Evolutionary conservation across 768 basidiomycete species (phyloP).

Genomic region (Hysterangium stoloniferum): DNA sequence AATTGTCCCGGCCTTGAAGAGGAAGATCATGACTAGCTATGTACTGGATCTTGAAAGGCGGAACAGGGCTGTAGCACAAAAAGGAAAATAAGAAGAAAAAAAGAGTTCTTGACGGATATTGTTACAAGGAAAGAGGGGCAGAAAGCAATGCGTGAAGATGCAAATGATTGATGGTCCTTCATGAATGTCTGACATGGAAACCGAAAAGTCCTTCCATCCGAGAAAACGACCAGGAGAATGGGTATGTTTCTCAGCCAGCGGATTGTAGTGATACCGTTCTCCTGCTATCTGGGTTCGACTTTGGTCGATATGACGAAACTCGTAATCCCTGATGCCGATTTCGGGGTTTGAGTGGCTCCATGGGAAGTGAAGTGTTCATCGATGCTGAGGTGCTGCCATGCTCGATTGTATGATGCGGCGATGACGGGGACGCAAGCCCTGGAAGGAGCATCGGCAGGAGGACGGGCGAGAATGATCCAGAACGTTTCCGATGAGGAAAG

Average conservation of each 20-base stretch:
- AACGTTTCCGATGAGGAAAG: slow-evolving; percentile 35
- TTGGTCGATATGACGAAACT: slow-evolving; percentile 7
- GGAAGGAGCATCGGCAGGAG: slow-evolving; percentile 59
- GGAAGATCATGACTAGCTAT: slow-evolving; percentile 64
- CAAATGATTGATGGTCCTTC: neutral
- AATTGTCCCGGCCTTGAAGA: slow-evolving; percentile 73
- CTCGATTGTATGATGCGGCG: too few species aligned
- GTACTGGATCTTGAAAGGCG: neutral
- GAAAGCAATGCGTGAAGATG: neutral
- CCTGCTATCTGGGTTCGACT: neutral
- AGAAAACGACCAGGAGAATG: neutral
- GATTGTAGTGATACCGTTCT: neutral
- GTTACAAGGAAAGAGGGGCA: neutral
- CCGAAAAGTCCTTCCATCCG: too few species aligned
- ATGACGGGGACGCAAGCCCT: neutral
- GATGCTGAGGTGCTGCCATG: neutral
- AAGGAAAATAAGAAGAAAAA: too few species aligned
- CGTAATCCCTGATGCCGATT: slow-evolving; percentile 4
- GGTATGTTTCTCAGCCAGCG: neutral
- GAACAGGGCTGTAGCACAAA: neutral
- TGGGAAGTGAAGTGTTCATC: neutral
- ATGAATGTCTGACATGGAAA: neutral
- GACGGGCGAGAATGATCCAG: slow-evolving; percentile 40
- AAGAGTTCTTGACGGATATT: slow-evolving; percentile 2
- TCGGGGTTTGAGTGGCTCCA: neutral